phyloP scores from a whole-genome alignment of 1,139 yeast species.

The Yamadazyma diospyri region DNA sequence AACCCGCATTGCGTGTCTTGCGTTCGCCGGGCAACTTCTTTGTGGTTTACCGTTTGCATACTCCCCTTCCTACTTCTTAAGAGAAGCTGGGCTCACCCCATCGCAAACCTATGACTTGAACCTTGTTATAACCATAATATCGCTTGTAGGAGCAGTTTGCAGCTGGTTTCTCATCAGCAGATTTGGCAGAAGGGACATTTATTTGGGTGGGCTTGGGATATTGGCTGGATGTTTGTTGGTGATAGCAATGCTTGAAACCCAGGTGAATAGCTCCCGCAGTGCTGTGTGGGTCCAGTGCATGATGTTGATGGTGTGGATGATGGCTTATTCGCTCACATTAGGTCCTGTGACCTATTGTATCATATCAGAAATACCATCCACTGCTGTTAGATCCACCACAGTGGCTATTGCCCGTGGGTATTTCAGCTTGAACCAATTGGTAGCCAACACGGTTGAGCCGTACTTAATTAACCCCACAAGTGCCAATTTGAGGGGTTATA shows the following conservation, averaged over 20 bases:
- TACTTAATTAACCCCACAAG: constrained; percentile 19
- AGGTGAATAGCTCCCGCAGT: constrained; percentile 10
- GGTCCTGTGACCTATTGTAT: constrained; percentile 22
- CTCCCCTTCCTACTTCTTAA: constrained; percentile 23
- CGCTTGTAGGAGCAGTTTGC: constrained; percentile 16
- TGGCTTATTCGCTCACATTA: constrained; percentile 17
- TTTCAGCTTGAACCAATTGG: constrained; percentile 15
- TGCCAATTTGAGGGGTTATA: constrained; percentile 19
- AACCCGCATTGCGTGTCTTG: constrained; percentile 21
- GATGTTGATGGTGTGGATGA: constrained; percentile 19
- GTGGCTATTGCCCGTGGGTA: constrained; percentile 19
- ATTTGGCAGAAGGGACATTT: constrained; percentile 24
- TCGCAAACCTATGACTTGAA: constrained; percentile 22
- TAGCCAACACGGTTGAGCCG: constrained; percentile 18
- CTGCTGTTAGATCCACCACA: constrained; percentile 20
- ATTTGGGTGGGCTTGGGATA: constrained; percentile 19
- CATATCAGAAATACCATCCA: constrained; percentile 19
- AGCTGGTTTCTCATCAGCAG: constrained; percentile 21
- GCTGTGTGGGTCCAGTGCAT: constrained; percentile 20
- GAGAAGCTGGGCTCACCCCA: constrained; percentile 21
- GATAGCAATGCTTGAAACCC: constrained; percentile 34
- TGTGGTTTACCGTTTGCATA: constrained; percentile 23
- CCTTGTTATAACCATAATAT: constrained; percentile 26
- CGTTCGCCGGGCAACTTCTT: constrained; percentile 21
- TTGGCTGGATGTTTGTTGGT: constrained; percentile 36